Conservation (phyloP, 2,329 filamentous ascomycete genomes). For the Fusarium torreyae region DNA sequence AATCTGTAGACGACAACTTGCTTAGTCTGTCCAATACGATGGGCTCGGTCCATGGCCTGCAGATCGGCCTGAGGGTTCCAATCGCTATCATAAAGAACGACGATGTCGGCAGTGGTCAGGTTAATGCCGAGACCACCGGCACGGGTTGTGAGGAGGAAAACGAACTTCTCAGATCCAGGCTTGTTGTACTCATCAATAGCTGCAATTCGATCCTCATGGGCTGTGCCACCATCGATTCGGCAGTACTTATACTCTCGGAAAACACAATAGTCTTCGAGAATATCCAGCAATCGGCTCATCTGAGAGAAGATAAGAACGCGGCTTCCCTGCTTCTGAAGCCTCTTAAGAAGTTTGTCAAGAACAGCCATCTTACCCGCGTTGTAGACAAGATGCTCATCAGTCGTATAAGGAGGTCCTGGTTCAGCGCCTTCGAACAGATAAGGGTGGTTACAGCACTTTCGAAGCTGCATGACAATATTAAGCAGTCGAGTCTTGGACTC, state of each 20-base stretch:
- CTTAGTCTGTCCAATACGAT: constrained; percentile 98
- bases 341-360: constrained; percentile 89
- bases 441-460: constrained; percentile 98
- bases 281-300: constrained; percentile 97
- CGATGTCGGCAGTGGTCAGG: constrained; percentile 93
- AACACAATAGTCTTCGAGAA: constrained; percentile 97
- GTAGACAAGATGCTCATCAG: constrained; percentile 93
- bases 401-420: constrained; percentile 97
- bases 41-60: constrained; percentile 98
- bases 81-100: constrained; percentile 96
- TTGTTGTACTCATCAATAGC: constrained; percentile 99
- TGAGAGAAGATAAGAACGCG: constrained; percentile 99
- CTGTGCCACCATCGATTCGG: constrained; percentile 95
- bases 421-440: constrained; percentile 98
- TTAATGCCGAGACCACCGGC: constrained; percentile 98
- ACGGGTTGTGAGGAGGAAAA: constrained; percentile 95
- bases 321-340: constrained; percentile 88
- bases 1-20: constrained; percentile 98
- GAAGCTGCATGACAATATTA: constrained; percentile 99
- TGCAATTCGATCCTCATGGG: constrained; percentile 96
- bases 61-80: constrained; percentile 99
- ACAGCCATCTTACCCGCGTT: constrained; percentile 99
- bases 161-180: constrained; percentile 93
- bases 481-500: constrained; percentile 97
- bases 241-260: constrained; percentile 97